Evolutionary conservation across 176 grass and related monocot genomes (phyloP), one percentile per base, ranked within the genome.

Genomic region (Panicum miliaceum): DNA sequence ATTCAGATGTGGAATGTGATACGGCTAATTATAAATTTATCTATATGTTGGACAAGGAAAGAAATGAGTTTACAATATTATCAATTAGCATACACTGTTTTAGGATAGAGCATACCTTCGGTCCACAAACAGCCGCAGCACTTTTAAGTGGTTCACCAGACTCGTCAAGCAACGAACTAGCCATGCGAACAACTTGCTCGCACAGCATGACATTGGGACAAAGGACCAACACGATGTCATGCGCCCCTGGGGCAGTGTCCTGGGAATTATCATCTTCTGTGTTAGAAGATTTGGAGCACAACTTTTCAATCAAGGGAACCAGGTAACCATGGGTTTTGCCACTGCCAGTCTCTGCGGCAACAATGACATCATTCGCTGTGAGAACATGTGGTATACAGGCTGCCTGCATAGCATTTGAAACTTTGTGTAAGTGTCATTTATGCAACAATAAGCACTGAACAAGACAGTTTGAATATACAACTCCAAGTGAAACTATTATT

Each of bases 271-370:
- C 76, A 90, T 78, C 73, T 79, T 60, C 48, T 20, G 45, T 52
- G 14, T 57, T 50, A 84, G 65, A 88, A 67, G 86, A 90, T 70
- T 48, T 77, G 5, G 82, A 82, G 67, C 89, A 89, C 60, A 98
- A 26, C 32, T 92, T 98, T 81, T 95, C 80, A 83, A 98, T 90
- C 80, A 96, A 68, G 47, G 96, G 96, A 73, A 93, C 89, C 35
- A 98, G 88, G 69, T 98, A 98, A 43, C 96, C 91, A 77, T 98
- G 93, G 64, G 96, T 98, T 92, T 98, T 98, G 65, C 93, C 96
- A 41, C 96, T 96, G 58, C 93, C 93, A 78, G 96, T 98, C 76
- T 98, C 96, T 58, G 93, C 93, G 9, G 93, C 96, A 71, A 98
- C 60, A 86, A 95, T 81, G 73, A 98, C 96, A 77, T 98, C 93